phyloP scores from a whole-genome alignment of 805 yeast genomes.

The Henningerozyma blattae region DNA sequence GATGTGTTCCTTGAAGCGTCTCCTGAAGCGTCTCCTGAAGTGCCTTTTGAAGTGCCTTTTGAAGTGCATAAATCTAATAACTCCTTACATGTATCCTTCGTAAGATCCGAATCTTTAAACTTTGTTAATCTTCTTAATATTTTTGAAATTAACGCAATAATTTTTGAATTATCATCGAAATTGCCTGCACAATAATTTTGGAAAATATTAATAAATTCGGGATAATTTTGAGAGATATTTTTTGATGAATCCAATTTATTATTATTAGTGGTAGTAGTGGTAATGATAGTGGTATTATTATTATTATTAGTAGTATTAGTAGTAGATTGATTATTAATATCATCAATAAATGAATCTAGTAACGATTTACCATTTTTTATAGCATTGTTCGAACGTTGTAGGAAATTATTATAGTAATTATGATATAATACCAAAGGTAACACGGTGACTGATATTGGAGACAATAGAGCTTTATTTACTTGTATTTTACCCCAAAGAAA shows the following conservation, averaged over 20 bases:
- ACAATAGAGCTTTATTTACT: slow-evolving; percentile 21
- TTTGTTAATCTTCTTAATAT: slow-evolving; percentile 18
- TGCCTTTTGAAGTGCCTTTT: slow-evolving; percentile 1
- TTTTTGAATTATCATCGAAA: slow-evolving; percentile 29
- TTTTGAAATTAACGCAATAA: slow-evolving; percentile 38
- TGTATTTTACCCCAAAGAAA: slow-evolving; percentile 32
- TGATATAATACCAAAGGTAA: slow-evolving; percentile 31
- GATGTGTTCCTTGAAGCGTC: not conserved
- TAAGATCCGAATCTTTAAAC: slow-evolving; percentile 31
- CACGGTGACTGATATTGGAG: slow-evolving; percentile 33
- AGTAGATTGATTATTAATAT: slow-evolving; percentile 5
- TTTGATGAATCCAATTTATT: slow-evolving; percentile 2
- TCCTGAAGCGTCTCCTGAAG: not conserved
- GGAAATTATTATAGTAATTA: slow-evolving; percentile 18
- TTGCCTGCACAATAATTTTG: slow-evolving; percentile 48
- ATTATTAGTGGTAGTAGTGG: slow-evolving; percentile 16
- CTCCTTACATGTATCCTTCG: slow-evolving; percentile 43
- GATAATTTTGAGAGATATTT: slow-evolving; percentile 10
- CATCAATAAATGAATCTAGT: not conserved
- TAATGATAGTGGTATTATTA: slow-evolving; percentile 10
- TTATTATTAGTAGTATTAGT: too few species aligned
- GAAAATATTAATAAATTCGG: slow-evolving; percentile 33
- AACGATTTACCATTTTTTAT: slow-evolving; percentile 14
- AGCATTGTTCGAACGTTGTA: slow-evolving; percentile 10
- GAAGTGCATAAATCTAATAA: slow-evolving; percentile 28